phyloP scores from a whole-genome alignment of 208 protist species.

The Acanthamoeba royreba region DNA sequence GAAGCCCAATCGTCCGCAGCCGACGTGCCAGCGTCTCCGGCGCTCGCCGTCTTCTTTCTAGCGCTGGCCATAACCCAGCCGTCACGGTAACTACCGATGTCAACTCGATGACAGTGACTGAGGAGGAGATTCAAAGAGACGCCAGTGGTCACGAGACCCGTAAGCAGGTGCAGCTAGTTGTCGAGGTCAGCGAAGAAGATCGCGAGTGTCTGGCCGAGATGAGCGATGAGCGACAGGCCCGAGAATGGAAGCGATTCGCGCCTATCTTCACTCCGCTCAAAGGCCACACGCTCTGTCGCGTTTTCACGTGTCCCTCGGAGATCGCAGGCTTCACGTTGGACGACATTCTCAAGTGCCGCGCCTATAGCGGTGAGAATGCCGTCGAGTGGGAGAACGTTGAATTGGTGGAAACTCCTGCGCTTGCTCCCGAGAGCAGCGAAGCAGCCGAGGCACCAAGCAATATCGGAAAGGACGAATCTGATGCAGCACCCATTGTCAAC shows the following conservation, averaged over 20 bases:
- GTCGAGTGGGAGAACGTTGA: not conserved
- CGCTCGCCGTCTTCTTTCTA: not conserved
- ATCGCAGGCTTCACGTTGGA: not conserved
- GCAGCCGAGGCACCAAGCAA: no score
- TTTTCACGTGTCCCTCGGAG: conserved; percentile 22
- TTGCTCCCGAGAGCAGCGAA: no score
- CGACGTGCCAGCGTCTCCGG: not conserved
- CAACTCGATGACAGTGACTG: not conserved
- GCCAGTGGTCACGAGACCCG: not conserved
- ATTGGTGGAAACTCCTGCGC: not conserved
- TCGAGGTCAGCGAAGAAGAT: conserved; percentile 30
- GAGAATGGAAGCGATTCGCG: not conserved
- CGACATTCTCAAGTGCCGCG: not conserved
- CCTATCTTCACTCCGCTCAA: conserved; percentile 11
- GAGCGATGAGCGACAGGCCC: not conserved
- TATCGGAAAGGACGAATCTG: no score
- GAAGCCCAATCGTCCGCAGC: not conserved
- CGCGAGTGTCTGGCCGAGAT: conserved; percentile 17
- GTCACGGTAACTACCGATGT: not conserved
- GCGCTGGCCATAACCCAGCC: not conserved
- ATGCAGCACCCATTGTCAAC: no score
- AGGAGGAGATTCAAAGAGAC: not conserved
- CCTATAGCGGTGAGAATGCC: not conserved
- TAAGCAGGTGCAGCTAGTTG: not conserved
- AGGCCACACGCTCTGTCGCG: conserved; percentile 1